Evolutionary conservation across 179 eudicot genomes (phyloP), one percentile per base, ranked within the genome.

Genomic region (Gypsophila paniculata): DNA sequence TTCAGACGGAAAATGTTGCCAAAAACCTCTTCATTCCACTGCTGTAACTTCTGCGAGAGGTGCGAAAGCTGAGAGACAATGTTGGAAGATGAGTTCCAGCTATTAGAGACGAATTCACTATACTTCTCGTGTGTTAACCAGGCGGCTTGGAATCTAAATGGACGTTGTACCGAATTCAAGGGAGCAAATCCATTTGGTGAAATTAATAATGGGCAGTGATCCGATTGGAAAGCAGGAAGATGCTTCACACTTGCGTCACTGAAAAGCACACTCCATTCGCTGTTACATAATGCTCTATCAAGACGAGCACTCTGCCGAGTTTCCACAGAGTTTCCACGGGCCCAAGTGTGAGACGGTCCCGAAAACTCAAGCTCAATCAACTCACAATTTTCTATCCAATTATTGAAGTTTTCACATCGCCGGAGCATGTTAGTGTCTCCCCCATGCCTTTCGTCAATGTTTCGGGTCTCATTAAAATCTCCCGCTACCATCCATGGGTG

Each of bases 91-190:
- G n/a, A n/a, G n/a, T n/a, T n/a, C n/a, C n/a, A n/a, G n/a, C n/a
- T n/a, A n/a, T n/a, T n/a, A n/a, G n/a, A n/a, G n/a, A 68, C 6
- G 5, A 68, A 68, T 0, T 2, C 2, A 0, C 0, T 2, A 68
- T 51, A 0, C n/a, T 53, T 29, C 5, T 68, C 72, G 61, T 44
- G 34, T 29, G 34, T 29, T 4, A 29, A 4, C 34, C 34, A 29
- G 4, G 34, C 34, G 4, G 34, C 34, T 68, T 68, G 72, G 5
- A 51, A 68, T 0, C 8, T 23, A 18, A 68, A 53, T 2, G 60
- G 72, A 0, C 26, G 15, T 2, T 52, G 9, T 0, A 25, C 1
- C 3, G 0, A 0, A 3, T 7, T 0, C 0, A 32, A 1, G 0
- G 61, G 29, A 5, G 61, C 60, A 5, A 68, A 68, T 0, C 72